Percentiles rank a stretch among this genome's conserved stretches.
Evolutionary conservation across 2,329 filamentous ascomycete genomes (phyloP).

Genomic region (Ophiosphaerella korrae): DNA sequence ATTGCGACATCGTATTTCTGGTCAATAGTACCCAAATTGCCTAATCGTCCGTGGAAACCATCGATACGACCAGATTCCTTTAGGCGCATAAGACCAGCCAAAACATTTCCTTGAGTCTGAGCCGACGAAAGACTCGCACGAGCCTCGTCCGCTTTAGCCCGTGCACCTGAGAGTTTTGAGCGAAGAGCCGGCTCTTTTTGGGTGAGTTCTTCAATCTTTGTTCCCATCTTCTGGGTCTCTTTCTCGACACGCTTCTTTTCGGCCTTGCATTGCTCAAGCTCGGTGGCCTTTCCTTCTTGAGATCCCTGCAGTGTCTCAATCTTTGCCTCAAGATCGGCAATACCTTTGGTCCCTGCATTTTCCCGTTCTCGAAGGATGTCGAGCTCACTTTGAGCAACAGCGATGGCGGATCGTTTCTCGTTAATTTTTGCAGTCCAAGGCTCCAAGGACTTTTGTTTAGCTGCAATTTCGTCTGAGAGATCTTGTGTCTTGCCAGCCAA

Average conservation of each 20-base stretch:
- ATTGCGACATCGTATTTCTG: conserved; percentile 96
- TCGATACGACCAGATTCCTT: conserved; percentile 96
- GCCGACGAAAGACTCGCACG: conserved; percentile 86
- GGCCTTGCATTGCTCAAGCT: conserved; percentile 76
- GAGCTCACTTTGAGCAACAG: conserved; percentile 92
- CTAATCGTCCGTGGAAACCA: conserved; percentile 93
- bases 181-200: conserved; percentile 82
- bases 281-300: conserved; percentile 71
- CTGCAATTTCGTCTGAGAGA: conserved; percentile 88
- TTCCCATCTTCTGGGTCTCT: conserved; percentile 72
- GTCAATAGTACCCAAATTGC: conserved; percentile 92
- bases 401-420: conserved; percentile 90
- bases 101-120: conserved; percentile 90
- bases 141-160: conserved; percentile 96
- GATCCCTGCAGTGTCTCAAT: conserved; percentile 73
- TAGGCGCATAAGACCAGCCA: conserved; percentile 89
- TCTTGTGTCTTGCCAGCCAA: conserved; percentile 95
- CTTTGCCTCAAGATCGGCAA: conserved; percentile 83
- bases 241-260: conserved; percentile 75
- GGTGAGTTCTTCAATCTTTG: conserved; percentile 73
- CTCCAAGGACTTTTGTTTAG: conserved; percentile 91
- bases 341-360: conserved; percentile 81
- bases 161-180: conserved; percentile 81
- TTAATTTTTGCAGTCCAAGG: conserved; percentile 98
- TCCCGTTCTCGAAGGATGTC: conserved; percentile 89